Base-by-base conservation (phyloP, 345 rosid genomes). In the Nasturtium officinale region DNA sequence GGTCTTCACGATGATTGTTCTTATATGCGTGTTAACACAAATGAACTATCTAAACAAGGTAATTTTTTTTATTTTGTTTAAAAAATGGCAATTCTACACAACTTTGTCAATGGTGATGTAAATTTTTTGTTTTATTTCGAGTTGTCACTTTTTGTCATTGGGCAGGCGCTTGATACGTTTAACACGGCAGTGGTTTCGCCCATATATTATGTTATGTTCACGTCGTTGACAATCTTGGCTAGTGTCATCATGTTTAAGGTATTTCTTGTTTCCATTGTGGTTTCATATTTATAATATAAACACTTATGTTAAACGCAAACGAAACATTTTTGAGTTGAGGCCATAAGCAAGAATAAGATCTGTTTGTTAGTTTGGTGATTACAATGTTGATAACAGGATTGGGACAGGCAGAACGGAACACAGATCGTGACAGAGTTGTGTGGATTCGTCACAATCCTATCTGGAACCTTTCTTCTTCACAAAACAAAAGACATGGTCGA, bases 191-290 rank as follows among this genome's bases (percentile, higher is more conserved):
- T 90, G 30, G 90, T 90, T 37, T 90, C 90, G 11, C 96, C 96
- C 2, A 87, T 90, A 66, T 87, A 86, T 76, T 87, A 86, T 53
- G 90, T 87, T 35, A 89, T 87, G 89, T 89, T 89, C 81, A 87
- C 96, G 2, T 82, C 92, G 3, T 75, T 89, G 7, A 87, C 96
- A 18, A 86, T 89, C 77, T 71, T 83, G 84, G 92, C 92, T 17
- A 87, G 92, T 69, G 85, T 89, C 57, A 86, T 89, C 69, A 89
- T 89, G 96, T 87, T 89, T 76, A 89, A 89, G 92, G 92, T 87
- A 89, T 43, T 20, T 20, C 28, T 48, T 51, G 58, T 35, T 61
- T 25, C 50, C 5, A 37, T 9, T 35, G 4, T 35, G 38, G 38
- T 33, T 9, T 33, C n/a, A n/a, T 2, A 33, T 9, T 33, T 33